Evolutionary conservation across 2,329 filamentous ascomycete genomes (phyloP).

Genomic region (Aspergillus amoenus): DNA sequence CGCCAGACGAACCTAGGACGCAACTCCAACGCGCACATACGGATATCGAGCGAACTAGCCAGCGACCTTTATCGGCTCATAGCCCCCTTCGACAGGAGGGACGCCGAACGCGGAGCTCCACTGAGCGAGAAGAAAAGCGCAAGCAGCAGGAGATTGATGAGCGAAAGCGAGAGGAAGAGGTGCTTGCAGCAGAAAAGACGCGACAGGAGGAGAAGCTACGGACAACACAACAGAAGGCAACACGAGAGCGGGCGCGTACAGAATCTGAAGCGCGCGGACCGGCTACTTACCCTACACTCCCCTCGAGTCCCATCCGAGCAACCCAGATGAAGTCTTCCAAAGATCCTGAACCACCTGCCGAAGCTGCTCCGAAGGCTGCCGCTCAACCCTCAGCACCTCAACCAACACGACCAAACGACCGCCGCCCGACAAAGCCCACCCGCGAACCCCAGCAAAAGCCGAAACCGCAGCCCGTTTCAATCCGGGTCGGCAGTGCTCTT

Average conservation of each 20-base stretch:
- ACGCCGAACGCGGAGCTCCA: conserved; percentile 58
- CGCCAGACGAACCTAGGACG: conserved; percentile 37
- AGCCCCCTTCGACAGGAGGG: conserved; percentile 38
- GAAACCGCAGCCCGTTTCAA: conserved; percentile 49
- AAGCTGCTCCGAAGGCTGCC: conserved; percentile 27
- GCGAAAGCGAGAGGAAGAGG: conserved; percentile 38
- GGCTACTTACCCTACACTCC: conserved; percentile 12
- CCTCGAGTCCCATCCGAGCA: conserved; percentile 26
- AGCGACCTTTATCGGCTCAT: conserved; percentile 21
- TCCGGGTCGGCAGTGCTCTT: conserved; percentile 49
- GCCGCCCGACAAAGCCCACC: conserved; percentile 45
- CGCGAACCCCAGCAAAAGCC: conserved; percentile 45
- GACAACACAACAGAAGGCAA: conserved; percentile 29
- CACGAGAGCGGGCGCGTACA: conserved; percentile 31
- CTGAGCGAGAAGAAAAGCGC: conserved; percentile 52
- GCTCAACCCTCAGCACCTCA: conserved; percentile 24
- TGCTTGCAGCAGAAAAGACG: conserved; percentile 20
- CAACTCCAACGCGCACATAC: conserved; percentile 29
- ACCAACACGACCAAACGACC: conserved; percentile 35
- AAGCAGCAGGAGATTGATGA: conserved; percentile 35
- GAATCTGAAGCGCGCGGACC: conserved; percentile 34
- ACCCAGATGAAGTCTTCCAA: conserved; percentile 31
- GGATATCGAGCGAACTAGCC: conserved; percentile 19
- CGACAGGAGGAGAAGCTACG: conserved; percentile 36
- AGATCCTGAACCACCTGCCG: conserved; percentile 30